Base-by-base conservation (phyloP, 1,284 basidiomycete species). In the Apiotrichum montevideense region DNA sequence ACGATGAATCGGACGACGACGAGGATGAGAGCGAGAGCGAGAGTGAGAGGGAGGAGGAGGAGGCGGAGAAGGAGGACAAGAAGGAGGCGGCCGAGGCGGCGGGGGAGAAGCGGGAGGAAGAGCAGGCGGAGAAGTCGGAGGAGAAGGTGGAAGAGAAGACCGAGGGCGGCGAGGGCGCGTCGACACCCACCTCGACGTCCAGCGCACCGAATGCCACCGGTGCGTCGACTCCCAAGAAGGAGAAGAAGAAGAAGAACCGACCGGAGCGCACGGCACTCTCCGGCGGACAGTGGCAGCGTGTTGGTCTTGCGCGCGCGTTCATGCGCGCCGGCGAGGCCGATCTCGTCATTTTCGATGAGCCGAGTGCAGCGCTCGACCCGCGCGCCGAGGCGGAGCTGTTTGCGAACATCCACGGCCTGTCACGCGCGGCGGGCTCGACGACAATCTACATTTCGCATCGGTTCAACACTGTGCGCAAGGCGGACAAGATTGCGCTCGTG, bases 381-480 rank as follows among this genome's bases (percentile, higher is more conserved):
- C 83, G 84, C 66, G 88, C 88, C 0, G 88, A 91, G 66, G 85
- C 84, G 65, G 82, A 84, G 62, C 83, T 90, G 55, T 88, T 88
- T 64, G 82, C 65, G 21, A 52, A 61, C 40, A 72, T 72, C 44
- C 68, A 69, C 46, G 58, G 48, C 29, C 39, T 50, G 4, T 33
- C 39, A 7, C 48, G 39, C 32, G 48, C 55, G 45, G 48, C 63
- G 80, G 77, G 33, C 45, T 21, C 87, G 73, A 88, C 87, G 3
- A 85, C 88, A 57, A 83, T 91, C 44, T 90, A 87, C 74, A 88
- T 91, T 67, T 90, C 88, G 4, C 88, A 91, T 76, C 82, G 87
- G 62, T 81, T 91, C 61, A 54, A 50, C 48, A 63, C 62, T 10
- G 63, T 66, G 3, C 58, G 62, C n/a, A 51, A 55, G 42, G 68